Base-by-base conservation (phyloP, 495 filamentous ascomycete genomes). In the Lentithecium fluviatile region DNA sequence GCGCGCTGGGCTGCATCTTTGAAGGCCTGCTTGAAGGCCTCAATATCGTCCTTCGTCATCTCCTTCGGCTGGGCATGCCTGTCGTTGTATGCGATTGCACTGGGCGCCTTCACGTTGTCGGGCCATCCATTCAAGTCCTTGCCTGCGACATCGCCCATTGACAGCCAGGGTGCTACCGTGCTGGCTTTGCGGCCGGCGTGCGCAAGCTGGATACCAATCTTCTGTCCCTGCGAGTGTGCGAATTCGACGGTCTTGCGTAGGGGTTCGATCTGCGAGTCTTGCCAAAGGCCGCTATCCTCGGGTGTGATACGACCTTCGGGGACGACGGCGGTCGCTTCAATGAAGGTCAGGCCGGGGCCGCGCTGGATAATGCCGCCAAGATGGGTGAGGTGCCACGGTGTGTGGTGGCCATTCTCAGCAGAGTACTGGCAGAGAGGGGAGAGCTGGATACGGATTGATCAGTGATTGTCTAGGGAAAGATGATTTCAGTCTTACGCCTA, bases 111-210 rank as follows among this genome's bases (percentile, higher is more conserved):
- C 3, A 90, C 82, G 62, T 89, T 77, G 17, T 85, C 79, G 0
- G 82, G 83, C 90, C 90, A 95, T 7, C 85, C 85, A 36, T 67
- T 65, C 17, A 58, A 25, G n/a, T 78, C 73, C 51, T 78, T 73
- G 8, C 77, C 74, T 0, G 80, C 75, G 11, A 78, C 77, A 10
- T 83, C 68, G 26, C 75, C 74, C 49, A 32, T 46, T 25, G 56
- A 62, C 32, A 86, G 46, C 85, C 85, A 90, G 0, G 86, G 86
- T 0, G 84, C 77, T 1, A 83, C 68, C 0, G 78, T 83, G 64
- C 82, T 85, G 1, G 82, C 86, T 72, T 92, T 92, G 43, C 88
- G 79, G 13, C 88, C 88, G 20, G 87, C 87, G 67, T 92, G 88
- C 2, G 76, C 84, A 11, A 92, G 78, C 73, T 92, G 88, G 61